These are phyloP conservation scores for Excoecaria cochinchinensis DNA, from an alignment of 345 rosid genomes.

Conservation along the genomic window DNA sequence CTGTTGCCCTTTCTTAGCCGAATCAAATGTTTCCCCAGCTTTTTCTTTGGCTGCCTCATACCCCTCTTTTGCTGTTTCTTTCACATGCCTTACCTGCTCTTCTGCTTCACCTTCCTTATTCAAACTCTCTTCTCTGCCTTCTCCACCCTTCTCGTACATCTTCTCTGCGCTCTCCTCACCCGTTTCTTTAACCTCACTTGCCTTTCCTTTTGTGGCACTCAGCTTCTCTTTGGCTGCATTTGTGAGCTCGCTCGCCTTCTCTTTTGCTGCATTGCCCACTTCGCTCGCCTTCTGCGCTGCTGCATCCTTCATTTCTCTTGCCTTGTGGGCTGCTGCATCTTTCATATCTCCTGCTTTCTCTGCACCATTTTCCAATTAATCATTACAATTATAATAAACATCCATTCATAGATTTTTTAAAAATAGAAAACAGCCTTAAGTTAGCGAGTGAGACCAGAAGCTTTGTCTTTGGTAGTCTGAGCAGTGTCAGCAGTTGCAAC, in stretches of 20 bases:
- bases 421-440: too few species aligned
- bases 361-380: neutral
- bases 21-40: neutral
- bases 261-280: slow-evolving; percentile 16
- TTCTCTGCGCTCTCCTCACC: slow-evolving; percentile 10
- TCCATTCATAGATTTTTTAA: too few species aligned
- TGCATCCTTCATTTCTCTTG: neutral
- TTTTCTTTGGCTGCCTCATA: neutral
- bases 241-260: slow-evolving; percentile 10
- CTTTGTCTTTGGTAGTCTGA: slow-evolving; percentile 31
- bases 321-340: neutral
- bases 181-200: neutral
- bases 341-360: slow-evolving; percentile 26
- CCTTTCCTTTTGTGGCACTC: slow-evolving; percentile 14
- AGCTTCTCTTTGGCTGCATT: slow-evolving; percentile 16
- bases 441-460: slow-evolving; percentile 31
- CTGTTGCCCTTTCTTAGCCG: slow-evolving; percentile 23
- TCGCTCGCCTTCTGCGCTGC: slow-evolving; percentile 4
- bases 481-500: slow-evolving; percentile 28
- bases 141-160: neutral
- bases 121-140: slow-evolving; percentile 10
- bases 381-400: too few species aligned
- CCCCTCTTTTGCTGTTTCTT: slow-evolving; percentile 22
- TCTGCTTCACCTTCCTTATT: slow-evolving; percentile 6
- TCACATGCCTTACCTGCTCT: slow-evolving; percentile 19